Evolutionary conservation across 1,284 basidiomycete genomes (phyloP).

Genomic region (Rhodotorula sp.): DNA sequence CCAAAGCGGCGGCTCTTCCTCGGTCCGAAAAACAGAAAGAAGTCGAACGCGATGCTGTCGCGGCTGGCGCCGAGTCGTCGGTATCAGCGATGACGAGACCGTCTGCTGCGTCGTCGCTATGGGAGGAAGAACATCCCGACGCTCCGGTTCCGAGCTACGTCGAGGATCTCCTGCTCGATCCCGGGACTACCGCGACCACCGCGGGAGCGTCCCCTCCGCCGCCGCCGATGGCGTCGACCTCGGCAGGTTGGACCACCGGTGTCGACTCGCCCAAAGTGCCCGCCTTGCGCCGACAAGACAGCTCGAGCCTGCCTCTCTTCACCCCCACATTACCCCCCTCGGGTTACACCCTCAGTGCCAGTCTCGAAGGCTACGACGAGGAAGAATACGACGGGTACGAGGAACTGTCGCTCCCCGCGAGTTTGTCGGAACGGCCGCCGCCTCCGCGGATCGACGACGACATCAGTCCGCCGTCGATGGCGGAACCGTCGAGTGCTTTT

Average conservation of each 20-base stretch:
- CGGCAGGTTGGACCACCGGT: not conserved
- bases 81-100: not conserved
- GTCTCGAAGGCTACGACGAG: not conserved
- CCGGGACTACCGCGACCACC: slow-evolving; percentile 1
- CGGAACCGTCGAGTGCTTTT: not conserved
- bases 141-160: slow-evolving; percentile 35
- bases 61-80: not conserved
- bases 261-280: not conserved
- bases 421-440: slow-evolving; percentile 17
- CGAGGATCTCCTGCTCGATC: slow-evolving; percentile 21
- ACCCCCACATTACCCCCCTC: not conserved
- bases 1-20: not conserved
- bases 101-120: not conserved
- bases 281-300: not conserved
- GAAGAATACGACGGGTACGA: slow-evolving; percentile 43
- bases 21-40: slow-evolving; percentile 35
- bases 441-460: slow-evolving; percentile 40
- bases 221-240: not conserved
- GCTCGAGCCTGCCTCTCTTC: not conserved
- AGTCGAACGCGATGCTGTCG: slow-evolving; percentile 8
- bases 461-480: slow-evolving; percentile 29
- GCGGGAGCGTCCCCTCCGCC: not conserved
- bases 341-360: not conserved
- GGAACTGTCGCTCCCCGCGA: slow-evolving; percentile 31
- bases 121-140: slow-evolving; percentile 19